phyloP scores from a whole-genome alignment of 495 filamentous ascomycete species.

The Xylaria telfairii region DNA sequence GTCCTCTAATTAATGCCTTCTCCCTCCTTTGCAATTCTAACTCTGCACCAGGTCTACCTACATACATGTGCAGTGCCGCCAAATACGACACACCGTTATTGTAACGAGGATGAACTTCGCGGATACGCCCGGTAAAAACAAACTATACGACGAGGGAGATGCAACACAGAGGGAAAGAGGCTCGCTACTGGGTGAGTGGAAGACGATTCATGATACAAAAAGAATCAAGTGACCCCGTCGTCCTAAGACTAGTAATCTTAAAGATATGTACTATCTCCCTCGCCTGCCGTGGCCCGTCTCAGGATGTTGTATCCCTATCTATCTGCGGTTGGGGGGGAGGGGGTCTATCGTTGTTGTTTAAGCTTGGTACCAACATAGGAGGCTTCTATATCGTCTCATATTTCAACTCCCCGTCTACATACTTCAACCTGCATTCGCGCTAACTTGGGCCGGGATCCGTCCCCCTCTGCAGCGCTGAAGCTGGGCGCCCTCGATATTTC shows the following conservation, averaged over 20 bases:
- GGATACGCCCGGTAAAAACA: not conserved
- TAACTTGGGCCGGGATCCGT: conserved; percentile 39
- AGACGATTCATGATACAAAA: not conserved
- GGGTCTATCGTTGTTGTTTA: conserved; percentile 9
- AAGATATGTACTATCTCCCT: not conserved
- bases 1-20: not conserved
- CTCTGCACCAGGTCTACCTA: not conserved
- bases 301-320: not conserved
- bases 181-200: not conserved
- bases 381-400: conserved; percentile 38
- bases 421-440: conserved; percentile 39
- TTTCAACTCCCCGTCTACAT: conserved; percentile 40
- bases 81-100: not conserved
- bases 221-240: not conserved
- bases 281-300: not conserved
- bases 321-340: conserved; percentile 3
- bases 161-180: not conserved
- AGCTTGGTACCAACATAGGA: not conserved
- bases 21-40: not conserved
- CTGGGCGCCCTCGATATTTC: conserved; percentile 57
- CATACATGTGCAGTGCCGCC: not conserved
- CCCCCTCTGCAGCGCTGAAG: conserved; percentile 44
- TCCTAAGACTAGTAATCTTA: not conserved
- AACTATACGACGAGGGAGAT: not conserved
- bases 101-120: not conserved